Percentiles rank a stretch among this genome's conserved stretches.
Conservation (phyloP, 257 asterid genomes). For the Hygrophila difformis region DNA sequence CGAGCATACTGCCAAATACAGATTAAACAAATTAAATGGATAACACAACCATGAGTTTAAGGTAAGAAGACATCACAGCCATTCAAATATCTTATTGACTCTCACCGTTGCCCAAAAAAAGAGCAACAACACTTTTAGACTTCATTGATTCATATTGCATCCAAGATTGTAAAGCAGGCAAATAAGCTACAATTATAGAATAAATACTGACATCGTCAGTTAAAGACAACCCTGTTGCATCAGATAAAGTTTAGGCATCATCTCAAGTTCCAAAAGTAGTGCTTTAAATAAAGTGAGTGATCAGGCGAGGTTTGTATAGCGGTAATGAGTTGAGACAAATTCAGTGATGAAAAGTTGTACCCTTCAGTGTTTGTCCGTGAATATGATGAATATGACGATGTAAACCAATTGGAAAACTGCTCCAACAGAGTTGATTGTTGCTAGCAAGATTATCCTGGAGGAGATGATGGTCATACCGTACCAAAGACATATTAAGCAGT, state of each 20-base stretch:
- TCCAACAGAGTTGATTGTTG: conserved; percentile 36
- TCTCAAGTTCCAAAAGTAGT: no score
- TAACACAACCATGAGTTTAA: no score
- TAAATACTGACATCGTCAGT: conserved; percentile 71
- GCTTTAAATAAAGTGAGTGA: no score
- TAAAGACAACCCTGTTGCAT: conserved; percentile 59
- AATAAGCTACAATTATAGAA: conserved; percentile 66
- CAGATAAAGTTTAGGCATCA: conserved; percentile 10
- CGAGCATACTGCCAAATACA: conserved; percentile 58
- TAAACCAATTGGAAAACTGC: conserved; percentile 32
- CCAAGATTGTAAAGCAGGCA: conserved; percentile 88
- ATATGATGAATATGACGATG: conserved; percentile 23
- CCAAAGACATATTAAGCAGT: conserved; percentile 45
- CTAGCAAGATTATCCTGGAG: conserved; percentile 32
- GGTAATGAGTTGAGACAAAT: no score
- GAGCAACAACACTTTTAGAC: conserved; percentile 59
- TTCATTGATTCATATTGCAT: conserved; percentile 60
- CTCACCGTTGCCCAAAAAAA: conserved; percentile 94
- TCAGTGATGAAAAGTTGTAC: no score
- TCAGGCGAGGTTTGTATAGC: no score
- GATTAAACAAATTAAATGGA: conserved; percentile 16
- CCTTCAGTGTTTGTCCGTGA: conserved; percentile 24
- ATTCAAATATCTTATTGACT: not conserved
- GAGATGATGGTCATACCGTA: conserved; percentile 39
- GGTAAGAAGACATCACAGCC: not conserved